phyloP scores from a whole-genome alignment of 257 asterid genomes.

The Solanum arcanum region DNA sequence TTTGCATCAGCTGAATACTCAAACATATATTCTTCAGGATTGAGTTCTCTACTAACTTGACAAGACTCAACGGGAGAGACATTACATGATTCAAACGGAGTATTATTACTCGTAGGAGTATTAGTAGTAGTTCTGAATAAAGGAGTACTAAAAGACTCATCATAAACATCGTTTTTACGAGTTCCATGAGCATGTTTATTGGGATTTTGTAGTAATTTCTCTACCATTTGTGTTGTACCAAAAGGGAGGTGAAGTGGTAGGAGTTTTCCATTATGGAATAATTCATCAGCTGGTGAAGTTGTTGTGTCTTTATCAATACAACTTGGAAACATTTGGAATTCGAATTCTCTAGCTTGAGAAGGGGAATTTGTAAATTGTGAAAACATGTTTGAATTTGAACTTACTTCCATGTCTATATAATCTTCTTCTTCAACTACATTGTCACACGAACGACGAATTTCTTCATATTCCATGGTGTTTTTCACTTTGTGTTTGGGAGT shows the following conservation, averaged over 20 bases:
- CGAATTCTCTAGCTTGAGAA: constrained; percentile 40
- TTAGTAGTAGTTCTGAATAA: constrained; percentile 26
- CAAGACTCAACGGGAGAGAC: constrained; percentile 53
- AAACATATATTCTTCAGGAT: constrained; percentile 27
- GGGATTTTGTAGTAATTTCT: constrained; percentile 38
- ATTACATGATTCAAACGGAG: constrained; percentile 71
- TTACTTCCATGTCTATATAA: constrained; percentile 68
- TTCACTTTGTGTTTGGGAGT: neutral
- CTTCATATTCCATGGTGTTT: neutral
- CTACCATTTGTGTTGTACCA: constrained; percentile 64
- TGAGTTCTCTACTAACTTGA: constrained; percentile 60
- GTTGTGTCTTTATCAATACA: constrained; percentile 45
- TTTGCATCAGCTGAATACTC: constrained; percentile 14
- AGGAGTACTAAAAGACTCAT: constrained; percentile 47
- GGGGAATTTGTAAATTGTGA: constrained; percentile 12
- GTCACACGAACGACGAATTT: constrained; percentile 11
- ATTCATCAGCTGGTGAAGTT: constrained; percentile 76
- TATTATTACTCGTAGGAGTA: constrained; percentile 23
- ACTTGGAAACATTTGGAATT: constrained; percentile 70
- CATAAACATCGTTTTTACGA: neutral
- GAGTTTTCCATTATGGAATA: constrained; percentile 84
- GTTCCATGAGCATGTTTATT: constrained; percentile 2
- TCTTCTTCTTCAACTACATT: constrained; percentile 44
- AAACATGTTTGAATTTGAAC: constrained; percentile 27
- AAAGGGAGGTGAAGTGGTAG: constrained; percentile 94